Base-by-base conservation (phyloP, 805 yeast species). In the Sugiyamaella americana region DNA sequence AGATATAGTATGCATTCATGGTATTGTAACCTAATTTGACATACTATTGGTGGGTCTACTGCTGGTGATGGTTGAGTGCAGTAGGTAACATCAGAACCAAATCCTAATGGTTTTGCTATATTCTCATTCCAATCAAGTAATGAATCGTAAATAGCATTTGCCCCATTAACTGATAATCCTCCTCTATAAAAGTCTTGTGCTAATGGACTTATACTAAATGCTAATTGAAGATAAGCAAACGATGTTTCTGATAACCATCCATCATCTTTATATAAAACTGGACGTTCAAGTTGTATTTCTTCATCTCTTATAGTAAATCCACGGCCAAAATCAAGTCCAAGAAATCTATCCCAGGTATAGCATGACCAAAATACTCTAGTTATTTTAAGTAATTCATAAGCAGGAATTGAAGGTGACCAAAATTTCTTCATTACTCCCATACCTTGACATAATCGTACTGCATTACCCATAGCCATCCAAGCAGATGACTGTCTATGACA, bases 291-390 rank as follows among this genome's bases (percentile, higher is more conserved):
- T n/a, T 60, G 57, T 19, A 71, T 59, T 43, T 72, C 75, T 11
- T 59, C 60, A 19, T 67, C 72, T 16, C 58, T 51, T 29, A 65
- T 60, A 24, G 63, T 66, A 58, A 62, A 64, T 40, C 66, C 63
- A 39, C 78, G 62, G 1, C 83, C 84, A 34, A 70, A 67, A 48
- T 77, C 82, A 37, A 78, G 61, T 3, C 76, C 76, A 49, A 76
- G 59, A 13, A 78, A 49, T 49, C 79, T 66, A 54, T 80, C 86
- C 63, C 75, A 64, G 1, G 76, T 69, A 53, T 72, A 80, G 4
- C 74, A 75, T 18, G 71, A 51, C 79, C 81, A 79, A 56, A 75
- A 80, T 1, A 79, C 69, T 41, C 82, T 64, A 53, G 66, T 66
- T 1, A 76, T 71, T 55, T 79, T 78, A 10, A 69, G 48, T 17